A percentile compares a stretch with the other conserved stretches of the same genome.
These are phyloP conservation scores for Leucocoprinus birnbaumii DNA, from an alignment of 768 basidiomycete species.

Conservation along the genomic window DNA sequence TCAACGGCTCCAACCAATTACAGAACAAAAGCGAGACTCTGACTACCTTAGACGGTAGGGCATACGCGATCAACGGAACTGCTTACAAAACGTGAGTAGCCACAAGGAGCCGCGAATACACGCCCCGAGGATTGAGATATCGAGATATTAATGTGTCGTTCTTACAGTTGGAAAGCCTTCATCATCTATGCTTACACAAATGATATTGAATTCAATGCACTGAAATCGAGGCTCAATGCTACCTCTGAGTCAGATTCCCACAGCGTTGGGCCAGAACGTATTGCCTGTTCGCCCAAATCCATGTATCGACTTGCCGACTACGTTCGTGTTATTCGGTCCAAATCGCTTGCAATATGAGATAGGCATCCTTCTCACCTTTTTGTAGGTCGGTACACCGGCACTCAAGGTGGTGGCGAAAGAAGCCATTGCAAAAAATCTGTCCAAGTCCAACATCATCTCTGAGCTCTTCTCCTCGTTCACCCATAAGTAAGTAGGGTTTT, in stretches of 20 bases:
- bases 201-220: conserved; percentile 7
- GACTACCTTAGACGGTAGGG: neutral
- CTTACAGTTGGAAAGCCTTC: conserved; percentile 9
- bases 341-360: too few relatives aligned
- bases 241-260: too few relatives aligned
- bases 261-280: too few relatives aligned
- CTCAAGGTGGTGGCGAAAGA: conserved; percentile 9
- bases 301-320: conserved; percentile 31
- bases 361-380: neutral
- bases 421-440: conserved; percentile 5
- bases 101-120: neutral
- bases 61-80: conserved; percentile 1
- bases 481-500: neutral
- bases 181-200: conserved; percentile 7
- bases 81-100: conserved; percentile 4
- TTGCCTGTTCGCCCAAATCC: conserved; percentile 29
- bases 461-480: conserved; percentile 14
- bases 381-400: conserved; percentile 2
- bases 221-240: conserved; percentile 2
- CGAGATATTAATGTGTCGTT: too few relatives aligned
- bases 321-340: neutral
- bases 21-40: too few relatives aligned
- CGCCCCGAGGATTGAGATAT: too few relatives aligned
- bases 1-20: too few relatives aligned
- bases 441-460: conserved; percentile 6